Base-by-base conservation (phyloP, 495 filamentous ascomycete species). In the Tuber indicum region DNA sequence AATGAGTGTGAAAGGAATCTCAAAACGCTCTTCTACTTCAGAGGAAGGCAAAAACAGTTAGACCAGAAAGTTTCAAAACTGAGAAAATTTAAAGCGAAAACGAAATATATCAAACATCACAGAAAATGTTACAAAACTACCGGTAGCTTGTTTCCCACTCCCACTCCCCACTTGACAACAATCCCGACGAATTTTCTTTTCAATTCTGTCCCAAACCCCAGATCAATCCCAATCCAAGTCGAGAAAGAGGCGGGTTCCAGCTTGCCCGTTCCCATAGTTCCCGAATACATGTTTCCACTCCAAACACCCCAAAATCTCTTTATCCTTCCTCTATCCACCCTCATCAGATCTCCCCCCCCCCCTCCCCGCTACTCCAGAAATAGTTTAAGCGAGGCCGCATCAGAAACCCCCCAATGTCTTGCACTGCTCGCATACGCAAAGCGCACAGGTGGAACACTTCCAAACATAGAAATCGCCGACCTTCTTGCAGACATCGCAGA, bases 341-440 rank as follows among this genome's bases (percentile, higher is more conserved):
- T 26, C 7, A 36, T 17, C 58, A 17, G 0, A 32, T 19, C 58
- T 17, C 26, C 58, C 6, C 58, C 32, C 58, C 14, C 58, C 6
- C 14, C 49, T 8, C 3, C 49, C 4, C 8, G 0, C 23, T 23
- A 2, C 49, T 26, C 58, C n/a, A 12, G n/a, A 0, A 66, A 2
- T 0, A 14, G 58, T 36, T 1, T 14, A 36, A 36, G 0, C 32
- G 58, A 36, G 10, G 16, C 16, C 32, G 3, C 6, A 5, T 81
- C 72, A 82, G 47, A 82, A 82, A 81, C 49, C 80, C 79, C 70
- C 80, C 80, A 69, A 80, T 58, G 16, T 52, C 75, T 81, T 82
- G 66, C 80, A 82, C n/a, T 75, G 75, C 19, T 80, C 74, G 44
- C 80, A 82, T 17, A 82, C 80, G 47, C 80, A 82, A 10, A 82